Evolutionary conservation across 1,284 basidiomycete genomes (phyloP).

Genomic region (Singerocomus inundabilis): DNA sequence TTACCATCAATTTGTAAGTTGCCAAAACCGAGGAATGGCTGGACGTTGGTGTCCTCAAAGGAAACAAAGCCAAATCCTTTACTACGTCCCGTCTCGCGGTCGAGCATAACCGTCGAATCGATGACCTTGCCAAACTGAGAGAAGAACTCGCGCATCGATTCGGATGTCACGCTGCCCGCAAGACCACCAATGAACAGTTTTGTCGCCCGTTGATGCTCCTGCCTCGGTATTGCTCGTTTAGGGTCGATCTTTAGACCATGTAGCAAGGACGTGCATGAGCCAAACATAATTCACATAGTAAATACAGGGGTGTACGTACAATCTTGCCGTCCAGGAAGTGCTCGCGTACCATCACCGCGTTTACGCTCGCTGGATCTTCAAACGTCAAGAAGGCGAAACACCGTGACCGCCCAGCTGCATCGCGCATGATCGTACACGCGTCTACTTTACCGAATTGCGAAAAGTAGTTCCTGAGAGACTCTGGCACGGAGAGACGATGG

Average conservation of each 20-base stretch:
- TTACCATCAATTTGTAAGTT: conserved; percentile 92
- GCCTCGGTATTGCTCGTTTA: conserved; percentile 95
- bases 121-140: conserved; percentile 90
- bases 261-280: conserved; percentile 22
- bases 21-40: conserved; percentile 80
- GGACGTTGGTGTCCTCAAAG: conserved; percentile 87
- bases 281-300: conserved; percentile 18
- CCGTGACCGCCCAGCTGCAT: conserved; percentile 83
- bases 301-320: conserved; percentile 49
- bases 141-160: conserved; percentile 91
- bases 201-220: conserved; percentile 88
- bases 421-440: conserved; percentile 94
- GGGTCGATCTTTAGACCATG: conserved; percentile 83
- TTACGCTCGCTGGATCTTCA: conserved; percentile 82
- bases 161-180: conserved; percentile 87
- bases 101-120: conserved; percentile 98
- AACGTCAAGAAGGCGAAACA: conserved; percentile 96
- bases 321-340: conserved; percentile 94
- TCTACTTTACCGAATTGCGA: conserved; percentile 88
- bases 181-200: conserved; percentile 97
- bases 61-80: conserved; percentile 99
- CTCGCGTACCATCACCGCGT: conserved; percentile 85
- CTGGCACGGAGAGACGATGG: conserved; percentile 45
- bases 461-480: conserved; percentile 83
- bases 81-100: conserved; percentile 92